Base-by-base conservation (phyloP, 1,284 basidiomycete genomes). In the Schizopora paradoxa region DNA sequence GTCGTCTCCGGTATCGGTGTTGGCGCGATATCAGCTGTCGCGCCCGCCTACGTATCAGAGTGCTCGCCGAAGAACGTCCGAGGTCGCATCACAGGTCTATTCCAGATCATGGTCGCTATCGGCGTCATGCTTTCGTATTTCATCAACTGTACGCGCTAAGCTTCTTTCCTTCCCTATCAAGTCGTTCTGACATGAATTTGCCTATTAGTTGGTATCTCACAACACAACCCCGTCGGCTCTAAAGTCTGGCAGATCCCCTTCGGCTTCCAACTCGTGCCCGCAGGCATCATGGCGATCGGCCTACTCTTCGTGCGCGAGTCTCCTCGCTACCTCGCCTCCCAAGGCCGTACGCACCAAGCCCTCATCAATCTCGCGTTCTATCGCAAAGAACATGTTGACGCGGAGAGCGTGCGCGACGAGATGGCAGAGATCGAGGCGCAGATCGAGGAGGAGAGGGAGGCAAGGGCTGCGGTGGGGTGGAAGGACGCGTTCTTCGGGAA, bases 41-140 rank as follows among this genome's bases (percentile, higher is more conserved):
- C 82, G 6, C 87, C 87, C 6, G 77, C 86, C 0, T 90, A 77
- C 56, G 85, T 89, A 2, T 82, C 82, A 1, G 87, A 90, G 61
- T 88, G 86, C 59, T 74, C 79, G 0, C 87, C 87, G 4, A 88
- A 87, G 59, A 72, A 83, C 23, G 83, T 82, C 19, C 72, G 82
- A 41, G 82, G 83, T 10, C 73, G 82, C 23, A 81, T 85, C 40
- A 83, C 83, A 0, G 82, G 85, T 33, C 58, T 86, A 22, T 89
- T 91, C 73, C 88, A 92, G 59, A 79, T 91, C 62, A 82, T 89
- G 74, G 85, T 89, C 29, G 79, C 82, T 13, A 60, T 74, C 38
- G 83, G 83, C 27, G 82, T 86, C 47, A 86, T 86, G 82, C 66
- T 87, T 37, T 84, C 82, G 0, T 88, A 87, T 61, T 87, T 86